Percentiles rank a stretch among this genome's conserved stretches.
phyloP scores from a whole-genome alignment of 768 basidiomycete genomes.

The Boletus reticulatus region DNA sequence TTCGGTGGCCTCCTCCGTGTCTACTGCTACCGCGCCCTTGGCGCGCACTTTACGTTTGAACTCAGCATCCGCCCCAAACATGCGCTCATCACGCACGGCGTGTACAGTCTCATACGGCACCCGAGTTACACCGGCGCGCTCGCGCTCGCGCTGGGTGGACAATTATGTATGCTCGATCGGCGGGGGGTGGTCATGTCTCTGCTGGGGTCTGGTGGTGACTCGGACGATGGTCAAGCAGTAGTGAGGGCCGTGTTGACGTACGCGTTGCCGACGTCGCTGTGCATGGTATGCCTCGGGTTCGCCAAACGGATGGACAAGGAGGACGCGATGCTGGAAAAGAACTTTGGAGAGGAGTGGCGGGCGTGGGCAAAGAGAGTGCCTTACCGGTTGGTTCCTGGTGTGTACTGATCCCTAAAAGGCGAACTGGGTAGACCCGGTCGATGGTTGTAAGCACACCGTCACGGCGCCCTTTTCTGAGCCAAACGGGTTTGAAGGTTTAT shows the following conservation, averaged over 20 bases:
- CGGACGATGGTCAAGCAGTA: background rate
- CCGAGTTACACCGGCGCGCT: conserved; percentile 24
- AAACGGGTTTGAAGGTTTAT: too few relatives aligned
- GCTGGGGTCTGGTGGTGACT: background rate
- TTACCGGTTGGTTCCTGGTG: conserved; percentile 21
- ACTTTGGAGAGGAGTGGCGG: conserved; percentile 29
- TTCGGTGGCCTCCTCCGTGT: conserved; percentile 12
- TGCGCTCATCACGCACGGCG: conserved; percentile 26
- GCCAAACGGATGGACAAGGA: conserved; percentile 24
- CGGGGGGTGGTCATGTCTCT: background rate
- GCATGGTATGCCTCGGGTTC: rapidly evolving
- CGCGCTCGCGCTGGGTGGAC: background rate
- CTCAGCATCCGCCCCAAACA: conserved; percentile 20
- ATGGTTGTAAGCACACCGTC: too few relatives aligned
- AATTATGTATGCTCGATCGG: conserved; percentile 6
- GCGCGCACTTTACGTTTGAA: conserved; percentile 22
- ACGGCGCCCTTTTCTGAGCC: too few relatives aligned
- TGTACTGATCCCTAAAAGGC: conserved; percentile 6
- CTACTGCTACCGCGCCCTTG: conserved; percentile 20
- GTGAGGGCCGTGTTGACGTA: background rate
- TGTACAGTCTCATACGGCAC: conserved; percentile 30
- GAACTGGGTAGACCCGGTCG: too few relatives aligned
- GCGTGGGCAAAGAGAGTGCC: conserved; percentile 23
- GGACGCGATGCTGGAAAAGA: conserved; percentile 27
- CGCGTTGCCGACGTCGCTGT: background rate